Percentiles rank a stretch among this genome's conserved stretches.
Evolutionary conservation across 495 filamentous ascomycete genomes (phyloP).

Genomic region (Platismatia glauca): DNA sequence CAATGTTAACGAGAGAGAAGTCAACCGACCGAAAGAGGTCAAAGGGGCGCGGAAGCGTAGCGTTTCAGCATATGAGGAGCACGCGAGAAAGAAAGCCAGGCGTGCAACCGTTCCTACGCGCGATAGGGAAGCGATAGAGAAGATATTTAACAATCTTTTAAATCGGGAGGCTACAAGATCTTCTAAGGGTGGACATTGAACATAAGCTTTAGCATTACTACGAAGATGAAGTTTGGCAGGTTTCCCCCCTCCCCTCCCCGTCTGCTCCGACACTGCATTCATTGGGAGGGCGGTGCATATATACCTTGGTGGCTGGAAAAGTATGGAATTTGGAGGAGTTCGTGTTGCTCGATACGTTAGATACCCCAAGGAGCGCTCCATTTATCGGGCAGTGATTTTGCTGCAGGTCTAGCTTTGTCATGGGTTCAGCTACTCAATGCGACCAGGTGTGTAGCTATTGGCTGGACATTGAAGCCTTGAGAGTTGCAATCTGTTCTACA

Average conservation of each 20-base stretch:
- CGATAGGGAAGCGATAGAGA: background rate
- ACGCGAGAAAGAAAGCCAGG: background rate
- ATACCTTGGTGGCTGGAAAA: background rate
- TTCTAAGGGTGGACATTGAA: background rate
- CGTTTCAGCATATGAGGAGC: background rate
- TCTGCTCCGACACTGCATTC: background rate
- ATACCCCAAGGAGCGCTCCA: background rate
- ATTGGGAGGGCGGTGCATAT: background rate
- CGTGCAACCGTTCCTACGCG: background rate
- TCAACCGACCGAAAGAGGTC: background rate
- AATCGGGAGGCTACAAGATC: background rate
- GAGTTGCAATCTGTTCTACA: background rate
- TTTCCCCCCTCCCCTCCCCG: background rate
- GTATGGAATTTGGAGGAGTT: background rate
- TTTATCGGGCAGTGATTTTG: background rate
- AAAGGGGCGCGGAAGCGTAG: background rate
- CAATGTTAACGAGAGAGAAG: background rate
- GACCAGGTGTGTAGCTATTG: background rate
- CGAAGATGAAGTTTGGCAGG: background rate
- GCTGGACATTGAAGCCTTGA: background rate
- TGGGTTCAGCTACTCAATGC: background rate
- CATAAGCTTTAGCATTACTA: background rate
- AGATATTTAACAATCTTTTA: background rate
- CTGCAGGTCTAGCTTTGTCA: background rate
- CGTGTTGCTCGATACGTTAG: background rate